Evolutionary conservation across 2,329 filamentous ascomycete species (phyloP), one percentile per base, ranked within the genome.

Genomic region (Aspergillus intermedius): DNA sequence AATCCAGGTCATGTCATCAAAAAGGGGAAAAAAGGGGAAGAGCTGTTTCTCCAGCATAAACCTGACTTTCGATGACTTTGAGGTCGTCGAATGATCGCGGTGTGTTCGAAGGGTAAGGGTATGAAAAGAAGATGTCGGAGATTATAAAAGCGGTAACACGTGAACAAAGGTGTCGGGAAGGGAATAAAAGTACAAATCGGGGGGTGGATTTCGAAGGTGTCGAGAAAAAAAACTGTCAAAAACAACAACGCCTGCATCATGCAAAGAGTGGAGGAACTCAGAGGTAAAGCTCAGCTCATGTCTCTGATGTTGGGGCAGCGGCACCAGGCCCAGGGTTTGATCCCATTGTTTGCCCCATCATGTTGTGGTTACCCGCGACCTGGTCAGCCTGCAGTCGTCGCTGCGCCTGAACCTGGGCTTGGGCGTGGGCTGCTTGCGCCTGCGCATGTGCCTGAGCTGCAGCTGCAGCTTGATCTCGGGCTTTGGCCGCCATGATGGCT

Each of bases 401-500:
- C 35, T 61, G 62, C 19, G 59, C 57, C 54, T 66, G 65, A 22
- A 62, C 64, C 49, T 68, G 68, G n/a, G 62, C 37, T 59, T 65
- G 66, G 42, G 68, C 68, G 50, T 74, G 67, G 23, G 61, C 62
- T 61, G 66, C 66, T 55, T 71, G 68, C 50, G 66, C 67, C 55
- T 71, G 69, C 49, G 67, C 68, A 56, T 70, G 67, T 44, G 68
- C 63, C 59, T 69, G 68, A 47, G 71, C 71, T 54, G 72, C 71
- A 54, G 72, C 71, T 46, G 63, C 66, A 49, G 66, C 69, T 56
- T 66, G 68, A 50, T 71, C 70, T 48, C 69, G 68, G 54, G 66
- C 68, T 54, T 71, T 69, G 34, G 65, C 68, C 47, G 67, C 66
- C 50, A 77, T 77, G 65, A 70, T 77, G 62, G 66, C 73, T 43